Percentiles rank a stretch among this genome's conserved stretches.
Conservation (phyloP, 768 basidiomycete species). For the Lyophyllum semitale region DNA sequence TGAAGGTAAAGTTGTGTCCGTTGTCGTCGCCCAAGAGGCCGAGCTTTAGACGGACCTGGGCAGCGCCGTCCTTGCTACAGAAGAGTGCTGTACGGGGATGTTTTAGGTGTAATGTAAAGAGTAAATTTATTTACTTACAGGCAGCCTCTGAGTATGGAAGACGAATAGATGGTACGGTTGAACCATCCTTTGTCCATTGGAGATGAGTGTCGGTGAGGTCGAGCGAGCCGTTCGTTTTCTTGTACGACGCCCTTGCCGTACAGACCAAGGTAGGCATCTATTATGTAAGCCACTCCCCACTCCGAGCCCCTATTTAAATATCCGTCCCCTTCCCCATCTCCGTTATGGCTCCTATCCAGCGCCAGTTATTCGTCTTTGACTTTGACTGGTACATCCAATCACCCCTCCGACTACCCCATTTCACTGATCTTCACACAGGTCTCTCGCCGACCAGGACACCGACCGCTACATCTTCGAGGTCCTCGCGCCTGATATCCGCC, state of each 20-base stretch:
- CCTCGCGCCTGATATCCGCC: constrained; percentile 79
- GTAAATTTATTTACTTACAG: constrained; percentile 45
- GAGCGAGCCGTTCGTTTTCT: constrained; percentile 76
- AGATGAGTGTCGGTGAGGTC: constrained; percentile 74
- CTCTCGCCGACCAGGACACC: constrained; percentile 92
- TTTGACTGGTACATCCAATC: constrained; percentile 81
- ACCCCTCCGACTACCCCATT: background rate
- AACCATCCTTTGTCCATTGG: constrained; percentile 80
- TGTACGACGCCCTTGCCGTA: constrained; percentile 81
- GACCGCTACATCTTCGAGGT: constrained; percentile 94
- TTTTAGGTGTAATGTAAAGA: constrained; percentile 16
- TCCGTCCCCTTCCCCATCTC: constrained; percentile 3
- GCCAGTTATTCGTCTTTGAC: constrained; percentile 89
- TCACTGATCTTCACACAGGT: constrained; percentile 49
- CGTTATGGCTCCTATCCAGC: constrained; percentile 34
- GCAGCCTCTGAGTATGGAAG: constrained; percentile 60
- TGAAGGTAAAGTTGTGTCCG: constrained; percentile 84
- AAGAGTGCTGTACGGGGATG: constrained; percentile 62
- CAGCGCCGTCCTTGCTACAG: constrained; percentile 81
- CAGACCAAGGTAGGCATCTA: constrained; percentile 67
- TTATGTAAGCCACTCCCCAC: constrained; percentile 25
- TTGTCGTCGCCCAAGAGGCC: constrained; percentile 67
- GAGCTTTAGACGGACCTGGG: constrained; percentile 79
- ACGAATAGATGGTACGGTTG: constrained; percentile 62
- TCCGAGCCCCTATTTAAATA: constrained; percentile 14